Evolutionary conservation across 1,139 yeast species (phyloP), one percentile per base, ranked within the genome.

Genomic region (Taphrina deformans): DNA sequence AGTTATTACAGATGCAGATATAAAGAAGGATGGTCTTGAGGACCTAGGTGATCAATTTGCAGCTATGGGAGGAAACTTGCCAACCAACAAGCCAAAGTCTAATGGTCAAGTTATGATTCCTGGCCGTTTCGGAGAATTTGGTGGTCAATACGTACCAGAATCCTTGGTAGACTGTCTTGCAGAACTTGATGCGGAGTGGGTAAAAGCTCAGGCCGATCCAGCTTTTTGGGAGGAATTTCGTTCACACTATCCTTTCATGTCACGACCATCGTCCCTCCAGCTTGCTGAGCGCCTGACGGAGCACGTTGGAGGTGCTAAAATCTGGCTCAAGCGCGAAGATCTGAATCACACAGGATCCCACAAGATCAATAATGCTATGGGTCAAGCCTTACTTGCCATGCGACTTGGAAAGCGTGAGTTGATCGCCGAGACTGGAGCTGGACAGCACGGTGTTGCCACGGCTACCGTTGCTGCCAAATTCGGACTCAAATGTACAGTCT

Each of bases 381-480:
- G 97, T 23, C 99, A 93, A 80, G 93, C 90, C 26, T 81, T 93
- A 68, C 82, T 93, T 71, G 99, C 99, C 41, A 89, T 83, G 76
- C 84, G 99, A 76, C 81, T 95, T 71, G 99, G 99, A 59, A 93
- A 93, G 80, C 85, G 80, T 68, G 86, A 88, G 72, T 85, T 93
- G 69, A 93, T 93, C 75, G 99, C 99, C 53, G 99, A 93, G 79
- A 93, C 99, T 53, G 99, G 99, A 77, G 99, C 99, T 65, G 99
- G 99, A 69, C 99, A 93, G 80, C 99, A 93, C 75, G 99, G 99
- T 79, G 99, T 93, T 52, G 99, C 99, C 55, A 93, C 99, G 67
- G 99, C 99, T 33, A 93, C 99, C 66, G 98, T 96, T 0, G 92
- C 97, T 79, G 99, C 99, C 70, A 95, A 93, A 77, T 93, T 93